A percentile compares a stretch with the other conserved stretches of the same genome.
phyloP scores from a whole-genome alignment of 805 yeast species.

The Ogataea minuta region DNA sequence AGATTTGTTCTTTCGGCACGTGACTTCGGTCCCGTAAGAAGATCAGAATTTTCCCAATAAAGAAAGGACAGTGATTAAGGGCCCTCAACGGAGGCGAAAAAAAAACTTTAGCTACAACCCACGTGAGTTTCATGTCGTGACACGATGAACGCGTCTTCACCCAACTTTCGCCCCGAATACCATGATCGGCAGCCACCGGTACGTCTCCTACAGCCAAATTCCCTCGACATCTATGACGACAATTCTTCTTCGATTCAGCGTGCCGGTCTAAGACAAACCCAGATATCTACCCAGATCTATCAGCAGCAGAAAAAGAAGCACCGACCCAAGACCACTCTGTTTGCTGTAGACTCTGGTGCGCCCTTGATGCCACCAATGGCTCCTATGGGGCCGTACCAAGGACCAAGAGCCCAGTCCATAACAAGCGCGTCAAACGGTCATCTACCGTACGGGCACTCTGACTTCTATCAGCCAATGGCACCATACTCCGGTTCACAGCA shows the following conservation, averaged over 20 bases:
- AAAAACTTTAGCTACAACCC: not conserved
- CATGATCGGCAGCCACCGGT: constrained; percentile 3
- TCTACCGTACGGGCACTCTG: constrained; percentile 4
- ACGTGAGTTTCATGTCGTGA: constrained; percentile 2
- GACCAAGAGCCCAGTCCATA: constrained; percentile 4
- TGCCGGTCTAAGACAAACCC: constrained; percentile 34
- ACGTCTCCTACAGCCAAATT: constrained; percentile 6
- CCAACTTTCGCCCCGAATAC: constrained; percentile 2
- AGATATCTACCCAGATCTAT: constrained; percentile 26
- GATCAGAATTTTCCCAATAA: too few species aligned
- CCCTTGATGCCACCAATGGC: constrained; percentile 3
- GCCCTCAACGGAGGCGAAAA: not conserved
- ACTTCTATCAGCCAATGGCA: constrained; percentile 1
- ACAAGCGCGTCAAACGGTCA: constrained; percentile 9
- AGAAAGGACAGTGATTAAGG: not conserved
- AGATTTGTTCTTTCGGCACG: too few species aligned
- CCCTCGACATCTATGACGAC: constrained; percentile 30
- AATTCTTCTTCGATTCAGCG: constrained; percentile 26
- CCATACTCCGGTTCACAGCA: constrained; percentile 4
- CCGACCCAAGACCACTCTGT: constrained; percentile 25
- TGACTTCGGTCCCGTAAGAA: too few species aligned
- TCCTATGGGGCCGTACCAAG: constrained; percentile 2
- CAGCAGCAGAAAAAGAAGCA: constrained; percentile 29
- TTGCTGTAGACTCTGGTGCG: constrained; percentile 6
- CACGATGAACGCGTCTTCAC: constrained; percentile 2